Evolutionary conservation across 2,329 filamentous ascomycete genomes (phyloP).

Genomic region (Dactylellina sp.): DNA sequence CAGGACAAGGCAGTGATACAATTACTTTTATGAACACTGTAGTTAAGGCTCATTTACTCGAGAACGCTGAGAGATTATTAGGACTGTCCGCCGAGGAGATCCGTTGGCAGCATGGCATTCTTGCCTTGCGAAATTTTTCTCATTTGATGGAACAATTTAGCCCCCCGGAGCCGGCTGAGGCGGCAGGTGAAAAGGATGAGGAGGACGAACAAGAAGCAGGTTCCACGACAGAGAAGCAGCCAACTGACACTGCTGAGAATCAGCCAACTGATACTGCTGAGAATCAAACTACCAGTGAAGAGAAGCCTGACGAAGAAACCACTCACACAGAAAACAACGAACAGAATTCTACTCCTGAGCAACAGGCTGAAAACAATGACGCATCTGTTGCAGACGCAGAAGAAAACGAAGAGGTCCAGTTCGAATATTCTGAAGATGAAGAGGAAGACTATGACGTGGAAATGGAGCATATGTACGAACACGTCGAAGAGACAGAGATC

Average conservation of each 20-base stretch:
- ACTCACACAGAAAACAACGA: neutral
- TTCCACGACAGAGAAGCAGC: neutral
- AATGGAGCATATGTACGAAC: slow-evolving; percentile 16
- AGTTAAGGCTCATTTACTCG: slow-evolving; percentile 64
- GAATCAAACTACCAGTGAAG: neutral
- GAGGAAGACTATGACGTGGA: slow-evolving; percentile 61
- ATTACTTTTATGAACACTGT: slow-evolving; percentile 63
- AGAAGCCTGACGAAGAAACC: slow-evolving; percentile 9
- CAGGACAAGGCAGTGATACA: slow-evolving; percentile 56
- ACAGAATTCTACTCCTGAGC: neutral
- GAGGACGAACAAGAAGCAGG: neutral
- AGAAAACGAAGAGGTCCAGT: slow-evolving; percentile 5
- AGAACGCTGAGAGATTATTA: slow-evolving; percentile 63
- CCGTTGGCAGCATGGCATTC: slow-evolving; percentile 65
- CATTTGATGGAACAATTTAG: slow-evolving; percentile 63
- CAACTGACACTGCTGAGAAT: neutral
- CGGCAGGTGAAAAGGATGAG: neutral
- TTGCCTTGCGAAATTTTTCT: slow-evolving; percentile 64
- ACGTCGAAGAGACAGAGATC: slow-evolving; percentile 49
- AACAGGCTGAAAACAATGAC: neutral
- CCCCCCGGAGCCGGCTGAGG: slow-evolving; percentile 21
- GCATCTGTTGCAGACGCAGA: neutral
- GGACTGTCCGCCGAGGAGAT: slow-evolving; percentile 64
- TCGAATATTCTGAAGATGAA: slow-evolving; percentile 54
- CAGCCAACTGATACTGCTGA: neutral